These are phyloP conservation scores for Leccinum imitatum DNA, from an alignment of 768 basidiomycete species.

Conservation along the genomic window DNA sequence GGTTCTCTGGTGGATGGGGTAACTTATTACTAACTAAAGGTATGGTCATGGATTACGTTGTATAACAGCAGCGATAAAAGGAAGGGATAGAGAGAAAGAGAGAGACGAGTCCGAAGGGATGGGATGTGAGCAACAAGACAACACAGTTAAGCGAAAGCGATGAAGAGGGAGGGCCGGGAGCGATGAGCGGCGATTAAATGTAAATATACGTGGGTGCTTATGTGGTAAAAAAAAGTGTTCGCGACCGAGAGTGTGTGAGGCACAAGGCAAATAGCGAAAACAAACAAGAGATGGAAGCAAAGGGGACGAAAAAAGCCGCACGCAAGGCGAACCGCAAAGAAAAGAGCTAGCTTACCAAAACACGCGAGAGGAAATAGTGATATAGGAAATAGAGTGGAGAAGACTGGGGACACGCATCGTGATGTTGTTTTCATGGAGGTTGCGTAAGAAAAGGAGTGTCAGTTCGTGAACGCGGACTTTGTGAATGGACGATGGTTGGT, in stretches of 20 bases:
- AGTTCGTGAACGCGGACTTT: conserved; percentile 20
- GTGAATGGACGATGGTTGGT: conserved; percentile 5
- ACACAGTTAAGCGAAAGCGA: conserved; percentile 24
- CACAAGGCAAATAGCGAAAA: not conserved
- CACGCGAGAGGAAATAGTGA: not conserved
- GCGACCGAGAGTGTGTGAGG: not conserved
- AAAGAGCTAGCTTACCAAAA: not conserved
- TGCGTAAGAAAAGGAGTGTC: conserved; percentile 16
- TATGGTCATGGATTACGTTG: not conserved
- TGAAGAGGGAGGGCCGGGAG: not conserved
- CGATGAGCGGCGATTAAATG: conserved; percentile 13
- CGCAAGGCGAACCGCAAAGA: conserved; percentile 1
- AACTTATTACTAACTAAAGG: not conserved
- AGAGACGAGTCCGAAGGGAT: not conserved
- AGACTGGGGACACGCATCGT: conserved; percentile 16
- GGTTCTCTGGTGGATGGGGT: not conserved
- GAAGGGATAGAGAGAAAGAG: not conserved
- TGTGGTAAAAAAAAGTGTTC: conserved; percentile 7
- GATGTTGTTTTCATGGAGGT: conserved; percentile 22
- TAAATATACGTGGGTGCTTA: conserved; percentile 21
- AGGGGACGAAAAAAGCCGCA: not conserved
- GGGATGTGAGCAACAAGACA: conserved; percentile 16
- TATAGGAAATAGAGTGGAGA: not conserved
- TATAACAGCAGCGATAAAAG: not conserved
- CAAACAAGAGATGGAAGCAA: not conserved